phyloP scores from a whole-genome alignment of 2,329 filamentous ascomycete genomes.

The Aureobasidium namibiae region DNA sequence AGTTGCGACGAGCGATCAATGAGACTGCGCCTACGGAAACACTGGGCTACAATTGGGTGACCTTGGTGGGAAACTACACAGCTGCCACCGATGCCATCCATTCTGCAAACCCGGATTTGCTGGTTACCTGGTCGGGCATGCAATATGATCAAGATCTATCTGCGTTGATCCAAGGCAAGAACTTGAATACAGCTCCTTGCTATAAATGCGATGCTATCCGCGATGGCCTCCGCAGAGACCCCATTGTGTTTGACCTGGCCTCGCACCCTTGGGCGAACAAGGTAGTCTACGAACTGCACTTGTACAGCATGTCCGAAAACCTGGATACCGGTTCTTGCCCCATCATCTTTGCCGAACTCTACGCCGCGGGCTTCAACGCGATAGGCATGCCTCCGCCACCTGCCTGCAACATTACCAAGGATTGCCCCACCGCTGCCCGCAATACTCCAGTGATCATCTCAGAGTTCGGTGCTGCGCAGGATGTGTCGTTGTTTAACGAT shows the following conservation, averaged over 20 bases:
- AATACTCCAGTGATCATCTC: slow-evolving; percentile 30
- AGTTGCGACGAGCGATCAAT: slow-evolving; percentile 37
- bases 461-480: slow-evolving; percentile 31
- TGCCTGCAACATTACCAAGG: slow-evolving; percentile 28
- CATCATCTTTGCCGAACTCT: slow-evolving; percentile 41
- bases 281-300: slow-evolving; percentile 40
- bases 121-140: slow-evolving; percentile 53
- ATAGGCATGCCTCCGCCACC: slow-evolving; percentile 28
- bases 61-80: slow-evolving; percentile 45
- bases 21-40: slow-evolving; percentile 26
- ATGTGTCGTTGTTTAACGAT: slow-evolving; percentile 34
- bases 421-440: slow-evolving; percentile 27
- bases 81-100: slow-evolving; percentile 45
- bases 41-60: slow-evolving; percentile 37
- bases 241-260: slow-evolving; percentile 39
- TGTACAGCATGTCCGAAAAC: slow-evolving; percentile 31
- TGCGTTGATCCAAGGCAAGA: slow-evolving; percentile 24
- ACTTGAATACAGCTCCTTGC: slow-evolving; percentile 30
- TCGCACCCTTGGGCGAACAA: slow-evolving; percentile 41
- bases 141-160: slow-evolving; percentile 38
- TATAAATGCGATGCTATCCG: slow-evolving; percentile 34
- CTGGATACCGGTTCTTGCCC: slow-evolving; percentile 37
- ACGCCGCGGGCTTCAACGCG: slow-evolving; percentile 44
- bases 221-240: slow-evolving; percentile 36
- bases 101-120: slow-evolving; percentile 40